Evolutionary conservation across 257 asterid genomes (phyloP).

Genomic region (Scutellaria galericulata): DNA sequence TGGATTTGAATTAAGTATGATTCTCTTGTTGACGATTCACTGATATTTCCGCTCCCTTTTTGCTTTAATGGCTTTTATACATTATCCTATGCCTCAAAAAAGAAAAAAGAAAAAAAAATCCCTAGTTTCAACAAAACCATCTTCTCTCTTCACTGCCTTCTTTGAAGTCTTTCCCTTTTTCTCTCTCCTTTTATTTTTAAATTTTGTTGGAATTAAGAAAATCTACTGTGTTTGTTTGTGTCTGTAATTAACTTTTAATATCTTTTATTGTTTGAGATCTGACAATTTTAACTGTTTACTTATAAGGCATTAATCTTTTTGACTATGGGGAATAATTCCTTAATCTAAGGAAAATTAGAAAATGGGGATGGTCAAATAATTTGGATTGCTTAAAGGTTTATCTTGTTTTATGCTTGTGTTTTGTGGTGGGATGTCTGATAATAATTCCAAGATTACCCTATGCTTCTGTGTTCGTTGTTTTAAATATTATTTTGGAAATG

Average conservation of each 20-base stretch:
- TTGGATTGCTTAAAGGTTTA: constrained; percentile 43
- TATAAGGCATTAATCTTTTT: constrained; percentile 17
- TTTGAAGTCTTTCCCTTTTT: constrained; percentile 25
- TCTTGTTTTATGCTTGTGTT: constrained; percentile 58
- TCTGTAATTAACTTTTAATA: constrained; percentile 12
- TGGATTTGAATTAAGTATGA: constrained; percentile 41
- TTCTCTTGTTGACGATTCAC: constrained; percentile 47
- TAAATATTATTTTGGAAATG: constrained; percentile 45
- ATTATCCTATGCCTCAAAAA: constrained; percentile 39
- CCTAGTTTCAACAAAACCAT: constrained; percentile 42
- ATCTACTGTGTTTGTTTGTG: constrained; percentile 24
- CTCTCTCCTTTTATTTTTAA: constrained; percentile 9
- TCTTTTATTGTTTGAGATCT: constrained; percentile 36
- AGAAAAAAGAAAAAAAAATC: constrained; percentile 33
- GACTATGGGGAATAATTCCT: constrained; percentile 20
- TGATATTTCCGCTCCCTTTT: constrained; percentile 33
- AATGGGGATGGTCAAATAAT: constrained; percentile 30
- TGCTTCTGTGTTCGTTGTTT: constrained; percentile 40
- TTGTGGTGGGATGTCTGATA: constrained; percentile 44
- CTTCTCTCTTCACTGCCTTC: constrained; percentile 25
- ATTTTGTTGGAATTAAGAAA: constrained; percentile 23
- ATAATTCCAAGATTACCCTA: constrained; percentile 45
- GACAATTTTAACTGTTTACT: constrained; percentile 10
- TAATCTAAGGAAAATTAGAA: constrained; percentile 21
- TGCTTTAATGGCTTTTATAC: constrained; percentile 46